Evolutionary conservation across 2,329 filamentous ascomycete genomes (phyloP), one percentile per base, ranked within the genome.

Genomic region (Alternaria brassicicola): DNA sequence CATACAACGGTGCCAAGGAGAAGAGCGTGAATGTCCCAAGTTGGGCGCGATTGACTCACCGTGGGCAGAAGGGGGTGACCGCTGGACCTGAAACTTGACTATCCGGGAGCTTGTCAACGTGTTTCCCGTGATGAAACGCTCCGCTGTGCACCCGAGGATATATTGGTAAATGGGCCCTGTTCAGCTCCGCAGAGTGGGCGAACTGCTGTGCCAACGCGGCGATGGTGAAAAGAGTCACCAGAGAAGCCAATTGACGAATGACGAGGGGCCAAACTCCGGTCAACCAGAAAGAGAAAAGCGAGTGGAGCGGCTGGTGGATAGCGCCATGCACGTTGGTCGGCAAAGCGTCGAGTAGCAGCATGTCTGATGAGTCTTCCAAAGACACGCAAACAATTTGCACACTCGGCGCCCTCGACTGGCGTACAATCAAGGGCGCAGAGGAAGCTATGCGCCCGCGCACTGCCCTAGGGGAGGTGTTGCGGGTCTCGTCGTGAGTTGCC

Each of bases 201-300:
- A 72, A 70, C 70, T 68, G 58, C 59, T 68, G 62, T 53, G 53
- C 58, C 53, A 55, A 61, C 25, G 59, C 50, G 30, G 51, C 48
- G 52, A 49, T 58, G 53, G 52, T 52, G 48, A 45, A 46, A 21
- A 43, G 39, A 46, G 52, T 53, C 39, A 46, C 26, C 54, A 45
- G 56, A 50, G 45, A 33, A 41, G 52, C 49, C 36, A 47, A 61
- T 68, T 65, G 66, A 56, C 67, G 61, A 74, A 70, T 72, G 51
- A 59, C 3, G 57, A 47, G 17, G 46, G 31, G 19, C 15, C 17
- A 63, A 47, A 59, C 64, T 72, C 73, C 73, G 73, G 73, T 76
- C 66, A 76, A 65, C 67, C 70, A 53, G 65, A 66, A 71, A 55
- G 43, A 70, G 69, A 28, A 64, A 64, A 63, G 65, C 52, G 57